phyloP scores from a whole-genome alignment of 768 basidiomycete genomes.

The Xanthoconium stramineum region DNA sequence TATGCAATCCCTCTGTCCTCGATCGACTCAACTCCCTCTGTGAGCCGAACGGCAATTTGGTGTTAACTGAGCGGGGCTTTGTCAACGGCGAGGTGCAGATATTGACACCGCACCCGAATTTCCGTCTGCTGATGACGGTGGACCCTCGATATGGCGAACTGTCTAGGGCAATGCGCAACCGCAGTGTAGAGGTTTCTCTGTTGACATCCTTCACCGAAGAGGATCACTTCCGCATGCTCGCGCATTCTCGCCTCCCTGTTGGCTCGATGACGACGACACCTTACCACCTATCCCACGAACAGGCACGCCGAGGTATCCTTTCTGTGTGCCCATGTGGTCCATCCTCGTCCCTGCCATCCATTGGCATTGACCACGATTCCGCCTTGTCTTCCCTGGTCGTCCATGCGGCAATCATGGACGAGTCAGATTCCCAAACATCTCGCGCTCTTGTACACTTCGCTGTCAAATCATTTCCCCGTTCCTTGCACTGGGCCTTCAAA shows the following conservation, averaged over 20 bases:
- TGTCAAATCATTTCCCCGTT: slow-evolving; percentile 18
- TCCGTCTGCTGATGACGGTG: slow-evolving; percentile 91
- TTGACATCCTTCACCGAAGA: slow-evolving; percentile 36
- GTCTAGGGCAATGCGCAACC: slow-evolving; percentile 97
- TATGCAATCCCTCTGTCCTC: slow-evolving; percentile 92
- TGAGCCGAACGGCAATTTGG: slow-evolving; percentile 76
- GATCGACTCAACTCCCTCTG: slow-evolving; percentile 97
- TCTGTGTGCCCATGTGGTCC: background rate
- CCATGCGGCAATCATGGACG: slow-evolving; percentile 34
- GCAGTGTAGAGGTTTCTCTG: slow-evolving; percentile 83
- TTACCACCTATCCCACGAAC: slow-evolving; percentile 20
- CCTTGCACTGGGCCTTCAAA: slow-evolving; percentile 16
- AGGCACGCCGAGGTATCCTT: slow-evolving; percentile 25
- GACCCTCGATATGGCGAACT: slow-evolving; percentile 91
- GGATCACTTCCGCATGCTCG: slow-evolving; percentile 45
- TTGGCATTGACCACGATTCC: slow-evolving; percentile 48
- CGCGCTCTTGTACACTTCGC: slow-evolving; percentile 28
- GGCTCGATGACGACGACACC: slow-evolving; percentile 3
- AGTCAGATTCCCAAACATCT: slow-evolving; percentile 6
- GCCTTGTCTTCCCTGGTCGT: slow-evolving; percentile 41
- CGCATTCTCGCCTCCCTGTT: slow-evolving; percentile 50
- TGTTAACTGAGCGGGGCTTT: slow-evolving; percentile 87
- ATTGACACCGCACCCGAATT: slow-evolving; percentile 80
- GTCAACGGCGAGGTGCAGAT: slow-evolving; percentile 72
- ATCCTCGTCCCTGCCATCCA: slow-evolving; percentile 32